Base-by-base conservation (phyloP, 1,139 yeast genomes). In the Suhomyces wounanorum region DNA sequence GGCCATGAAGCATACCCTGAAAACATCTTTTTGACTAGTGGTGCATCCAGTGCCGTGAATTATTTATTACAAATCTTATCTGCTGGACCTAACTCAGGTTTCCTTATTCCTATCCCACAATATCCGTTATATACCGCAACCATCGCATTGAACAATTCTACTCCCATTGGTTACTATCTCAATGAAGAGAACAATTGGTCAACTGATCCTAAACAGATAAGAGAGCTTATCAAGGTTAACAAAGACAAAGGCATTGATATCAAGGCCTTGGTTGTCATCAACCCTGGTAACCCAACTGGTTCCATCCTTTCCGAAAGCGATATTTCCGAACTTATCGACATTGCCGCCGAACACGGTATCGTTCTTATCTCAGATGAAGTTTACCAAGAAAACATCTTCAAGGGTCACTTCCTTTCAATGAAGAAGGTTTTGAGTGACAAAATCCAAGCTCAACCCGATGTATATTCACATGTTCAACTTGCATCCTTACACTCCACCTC, bases 221-320 rank as follows among this genome's bases (percentile, higher is more conserved):
- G 83, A 55, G 57, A 69, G 1, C 76, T 85, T 49, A 81, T 89
- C 47, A 62, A 67, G 23, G 78, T 81, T 30, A 77, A 89, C 43
- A 63, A 73, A 8, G 68, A 68, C 4, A 73, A 82, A 43, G 89
- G 88, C 8, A 69, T 89, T 25, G 78, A 75, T 28, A 84, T 95
- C 55, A 84, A 89, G 63, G 87, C 95, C 50, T 75, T 94, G 55
- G 98, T 94, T 6, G 90, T 94, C 25, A 94, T 94, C 64, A 95
- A 94, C 72, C 99, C 99, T 4, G 98, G 99, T 52, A 95, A 94
- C 70, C 99, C 99, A 54, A 94, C 99, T 0, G 99, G 99, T 37
- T 82, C 96, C 4, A 83, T 91, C 47, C 77, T 94, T 52, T 68
- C 81, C 4, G 78, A 77, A 48, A 79, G 80, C 9, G 85, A 86